phyloP scores from a whole-genome alignment of 2,329 filamentous ascomycete species.

The Eutypa lata region DNA sequence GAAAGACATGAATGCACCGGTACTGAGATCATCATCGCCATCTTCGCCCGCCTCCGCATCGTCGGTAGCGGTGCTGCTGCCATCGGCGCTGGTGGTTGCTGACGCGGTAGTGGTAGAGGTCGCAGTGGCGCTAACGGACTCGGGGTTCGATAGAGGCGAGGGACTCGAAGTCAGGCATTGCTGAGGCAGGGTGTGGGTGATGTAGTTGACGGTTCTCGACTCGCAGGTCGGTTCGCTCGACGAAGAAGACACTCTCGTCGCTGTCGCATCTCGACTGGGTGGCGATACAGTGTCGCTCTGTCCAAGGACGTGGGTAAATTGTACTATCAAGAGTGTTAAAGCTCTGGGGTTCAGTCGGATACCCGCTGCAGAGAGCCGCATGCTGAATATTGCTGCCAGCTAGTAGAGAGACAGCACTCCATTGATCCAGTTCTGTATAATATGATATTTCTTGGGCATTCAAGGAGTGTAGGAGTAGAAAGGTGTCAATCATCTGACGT shows the following conservation, averaged over 20 bases:
- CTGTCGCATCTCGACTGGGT: background rate
- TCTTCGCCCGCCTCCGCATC: constrained; percentile 58
- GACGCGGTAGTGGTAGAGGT: constrained; percentile 16
- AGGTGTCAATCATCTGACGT: background rate
- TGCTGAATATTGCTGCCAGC: background rate
- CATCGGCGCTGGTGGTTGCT: constrained; percentile 9
- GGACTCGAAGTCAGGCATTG: constrained; percentile 69
- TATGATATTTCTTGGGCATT: background rate
- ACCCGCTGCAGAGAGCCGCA: too few species aligned
- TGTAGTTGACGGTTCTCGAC: constrained; percentile 72
- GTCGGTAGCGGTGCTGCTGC: constrained; percentile 19
- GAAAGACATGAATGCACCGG: constrained; percentile 82
- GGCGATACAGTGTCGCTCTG: background rate
- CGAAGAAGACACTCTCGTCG: background rate
- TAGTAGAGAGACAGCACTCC: background rate
- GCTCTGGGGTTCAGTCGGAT: too few species aligned
- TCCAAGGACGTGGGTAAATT: background rate
- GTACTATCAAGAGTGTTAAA: background rate
- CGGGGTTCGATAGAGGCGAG: constrained; percentile 29
- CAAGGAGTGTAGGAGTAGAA: background rate
- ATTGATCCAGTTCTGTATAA: background rate
- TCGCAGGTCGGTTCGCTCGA: constrained; percentile 43
- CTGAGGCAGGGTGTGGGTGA: constrained; percentile 73
- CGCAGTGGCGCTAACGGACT: constrained; percentile 14
- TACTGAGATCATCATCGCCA: constrained; percentile 57